These are phyloP conservation scores for Solanum phureja DNA, from an alignment of 257 asterid species.

Conservation along the genomic window DNA sequence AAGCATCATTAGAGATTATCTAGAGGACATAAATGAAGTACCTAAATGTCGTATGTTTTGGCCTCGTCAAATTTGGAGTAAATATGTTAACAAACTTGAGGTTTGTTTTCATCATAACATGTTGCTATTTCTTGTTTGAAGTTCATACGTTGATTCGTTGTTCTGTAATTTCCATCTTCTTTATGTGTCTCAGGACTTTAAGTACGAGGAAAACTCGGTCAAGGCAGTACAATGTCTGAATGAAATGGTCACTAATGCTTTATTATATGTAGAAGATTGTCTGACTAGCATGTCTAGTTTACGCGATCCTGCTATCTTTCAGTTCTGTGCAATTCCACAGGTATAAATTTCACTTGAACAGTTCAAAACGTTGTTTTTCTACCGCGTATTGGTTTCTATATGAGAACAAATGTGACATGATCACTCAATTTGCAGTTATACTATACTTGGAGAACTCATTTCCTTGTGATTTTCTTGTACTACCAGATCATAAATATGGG, in stretches of 20 bases:
- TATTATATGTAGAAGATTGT: slow-evolving; percentile 67
- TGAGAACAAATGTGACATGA: neutral
- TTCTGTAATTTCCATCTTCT: neutral
- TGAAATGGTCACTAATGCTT: slow-evolving; percentile 93
- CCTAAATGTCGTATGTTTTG: slow-evolving; percentile 96
- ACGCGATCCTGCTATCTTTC: slow-evolving; percentile 72
- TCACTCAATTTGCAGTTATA: neutral
- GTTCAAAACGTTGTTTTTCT: neutral
- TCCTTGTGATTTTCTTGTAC: neutral
- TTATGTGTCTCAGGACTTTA: slow-evolving; percentile 50
- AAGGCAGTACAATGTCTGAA: slow-evolving; percentile 92
- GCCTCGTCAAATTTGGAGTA: slow-evolving; percentile 95
- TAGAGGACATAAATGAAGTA: slow-evolving; percentile 93
- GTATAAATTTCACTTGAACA: slow-evolving; percentile 14
- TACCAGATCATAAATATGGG: slow-evolving; percentile 91
- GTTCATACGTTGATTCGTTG: neutral
- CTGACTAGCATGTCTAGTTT: slow-evolving; percentile 55
- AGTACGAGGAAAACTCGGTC: slow-evolving; percentile 65
- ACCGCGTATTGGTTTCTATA: neutral
- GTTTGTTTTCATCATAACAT: slow-evolving; percentile 13
- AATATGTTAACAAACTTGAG: slow-evolving; percentile 90
- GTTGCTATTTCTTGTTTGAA: neutral
- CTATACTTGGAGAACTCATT: neutral
- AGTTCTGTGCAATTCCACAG: slow-evolving; percentile 98
- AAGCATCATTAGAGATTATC: slow-evolving; percentile 85